Evolutionary conservation across 176 grass and related monocot species (phyloP), one percentile per base, ranked within the genome.

Genomic region (Puccinellia tenuiflora): DNA sequence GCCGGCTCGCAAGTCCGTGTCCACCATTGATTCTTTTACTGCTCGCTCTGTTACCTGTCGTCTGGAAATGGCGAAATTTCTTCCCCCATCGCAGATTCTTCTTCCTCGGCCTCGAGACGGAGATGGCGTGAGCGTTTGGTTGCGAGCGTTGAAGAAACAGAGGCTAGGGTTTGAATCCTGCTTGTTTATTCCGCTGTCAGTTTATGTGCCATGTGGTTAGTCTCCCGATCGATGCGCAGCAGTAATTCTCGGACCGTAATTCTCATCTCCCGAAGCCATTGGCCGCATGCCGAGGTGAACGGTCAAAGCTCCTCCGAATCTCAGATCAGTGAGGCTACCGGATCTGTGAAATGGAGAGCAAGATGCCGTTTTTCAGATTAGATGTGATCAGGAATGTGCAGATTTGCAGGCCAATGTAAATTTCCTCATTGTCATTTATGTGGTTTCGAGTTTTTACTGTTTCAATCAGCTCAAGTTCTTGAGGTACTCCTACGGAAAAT

Each of bases 71-170:
- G 83, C 11, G 24, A 71, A 10, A 21, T 7, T 7, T 12, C 20
- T 7, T 12, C 20, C 9, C 26, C 14, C 52, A 43, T 39, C 5
- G 7, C 28, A 90, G 88, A 87, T 84, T 90, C 80, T 87, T 75
- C 45, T 48, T 50, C 59, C 1, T 16, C 12, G 2, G 7, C 88
- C 56, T 59, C 88, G 84, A 57, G 64, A 51, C 4, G 39, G 70
- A 60, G 88, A 68, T 83, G 80, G 84, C 84, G 88, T 86, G 84
- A 79, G 88, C 84, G 88, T 83, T 78, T 57, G 84, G 88, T 86
- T 75, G 67, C 88, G 73, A 83, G 84, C 88, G 84, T 86, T 86
- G 88, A 90, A 83, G 84, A 90, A 90, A 56, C 65, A 8, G 14
- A 8, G 14, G 20, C 24, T n/a, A 55, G 75, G 75, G 75, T 79